phyloP scores from a whole-genome alignment of 768 basidiomycete genomes.

The Tulasnella sp. region DNA sequence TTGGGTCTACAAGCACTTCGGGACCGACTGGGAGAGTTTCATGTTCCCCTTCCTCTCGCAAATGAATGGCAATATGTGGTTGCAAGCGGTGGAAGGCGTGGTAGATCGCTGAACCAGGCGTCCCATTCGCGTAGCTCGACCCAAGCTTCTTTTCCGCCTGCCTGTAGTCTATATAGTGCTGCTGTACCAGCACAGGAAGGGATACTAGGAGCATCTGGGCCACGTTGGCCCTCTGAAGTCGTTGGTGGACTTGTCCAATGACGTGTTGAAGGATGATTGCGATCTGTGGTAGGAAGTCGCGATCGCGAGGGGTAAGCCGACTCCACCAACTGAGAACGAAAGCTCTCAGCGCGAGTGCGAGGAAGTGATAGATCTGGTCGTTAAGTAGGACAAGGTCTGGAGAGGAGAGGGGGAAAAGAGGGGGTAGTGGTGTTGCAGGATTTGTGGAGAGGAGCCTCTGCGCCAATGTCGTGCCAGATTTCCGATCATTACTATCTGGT shows the following conservation, averaged over 20 bases:
- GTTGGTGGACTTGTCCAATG: constrained; percentile 49
- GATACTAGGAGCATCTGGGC: constrained; percentile 44
- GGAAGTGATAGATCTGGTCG: constrained; percentile 63
- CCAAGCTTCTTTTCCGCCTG: constrained; percentile 49
- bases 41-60: constrained; percentile 3
- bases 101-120: constrained; percentile 36
- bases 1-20: constrained; percentile 53
- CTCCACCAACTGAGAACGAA: constrained; percentile 81
- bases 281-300: constrained; percentile 66
- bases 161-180: constrained; percentile 73
- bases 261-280: constrained; percentile 47
- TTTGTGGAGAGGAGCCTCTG: constrained; percentile 57
- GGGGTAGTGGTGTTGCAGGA: constrained; percentile 37
- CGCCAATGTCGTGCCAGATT: constrained; percentile 30
- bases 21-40: constrained; percentile 21
- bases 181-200: constrained; percentile 53
- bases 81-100: constrained; percentile 72
- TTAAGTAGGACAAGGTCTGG: constrained; percentile 44
- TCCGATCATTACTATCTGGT: neutral
- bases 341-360: constrained; percentile 69
- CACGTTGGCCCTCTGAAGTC: constrained; percentile 25
- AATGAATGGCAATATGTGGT: constrained; percentile 67
- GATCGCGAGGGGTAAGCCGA: constrained; percentile 73
- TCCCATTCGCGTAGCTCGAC: constrained; percentile 58
- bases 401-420: constrained; percentile 38